Evolutionary conservation across 2,329 filamentous ascomycete genomes (phyloP), one percentile per base, ranked within the genome.

Genomic region (Bisporella sp.): DNA sequence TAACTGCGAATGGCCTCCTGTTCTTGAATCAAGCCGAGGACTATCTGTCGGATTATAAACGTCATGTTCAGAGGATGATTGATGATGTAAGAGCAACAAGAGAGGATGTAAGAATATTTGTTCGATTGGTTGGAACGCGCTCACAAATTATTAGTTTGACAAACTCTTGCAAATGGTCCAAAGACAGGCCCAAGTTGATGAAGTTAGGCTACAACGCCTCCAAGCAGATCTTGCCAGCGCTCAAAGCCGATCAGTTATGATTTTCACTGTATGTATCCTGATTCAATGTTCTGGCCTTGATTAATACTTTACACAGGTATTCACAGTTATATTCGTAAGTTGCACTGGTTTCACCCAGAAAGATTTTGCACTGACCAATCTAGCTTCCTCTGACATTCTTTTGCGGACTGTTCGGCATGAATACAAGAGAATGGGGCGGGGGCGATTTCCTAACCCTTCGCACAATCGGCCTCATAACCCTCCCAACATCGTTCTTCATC

Each of bases 121-220:
- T 6, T 37, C n/a, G 8, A 37, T 37, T 37, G 35, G 8, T 9
- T 37, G 8, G 35, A 8, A 9, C 8, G n/a, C 4, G 28, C n/a
- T 44, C 32, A 33, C 29, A n/a, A 32, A 6, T 37, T 30, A 8
- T 13, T 12, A 39, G 43, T 51, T 51, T 33, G 41, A 47, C 28
- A 48, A 51, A 41, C 49, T 47, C 13, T 46, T 47, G 13, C 31
- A 41, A 7, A 48, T 51, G 45, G 49, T 51, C 6, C 45, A 47
- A n/a, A 13, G 49, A n/a, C 45, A 51, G 45, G 49, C 49, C 9
- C 45, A 51, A 47, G 46, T 51, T 31, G 49, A 51, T 35, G 49
- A 51, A 37, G 49, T 47, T 11, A 45, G 49, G 21, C 49, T 51
- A n/a, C 29, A 44, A 33, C 49, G 49, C 21, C 41, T 51, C 7